Percentiles rank a stretch among this genome's conserved stretches.
These are phyloP conservation scores for Rhizophora mangle DNA, from an alignment of 345 rosid genomes.

Conservation along the genomic window DNA sequence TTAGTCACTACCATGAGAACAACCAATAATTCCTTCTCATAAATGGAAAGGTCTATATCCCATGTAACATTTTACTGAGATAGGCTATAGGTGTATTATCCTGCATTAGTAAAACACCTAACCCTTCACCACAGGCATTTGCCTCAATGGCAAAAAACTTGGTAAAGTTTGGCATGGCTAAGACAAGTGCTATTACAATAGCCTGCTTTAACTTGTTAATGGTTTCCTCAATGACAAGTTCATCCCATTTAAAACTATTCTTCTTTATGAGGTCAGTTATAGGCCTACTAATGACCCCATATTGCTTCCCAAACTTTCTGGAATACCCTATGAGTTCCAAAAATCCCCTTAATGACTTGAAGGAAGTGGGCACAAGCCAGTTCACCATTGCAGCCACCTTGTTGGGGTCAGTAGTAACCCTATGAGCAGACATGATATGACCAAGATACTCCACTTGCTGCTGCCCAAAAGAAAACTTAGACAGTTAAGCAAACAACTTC, in stretches of 20 bases:
- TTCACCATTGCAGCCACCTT: background rate
- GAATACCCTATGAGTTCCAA: background rate
- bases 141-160: background rate
- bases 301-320: background rate
- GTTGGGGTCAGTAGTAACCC: background rate
- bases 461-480: background rate
- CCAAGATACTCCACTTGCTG: no score
- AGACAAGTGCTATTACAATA: background rate
- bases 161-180: background rate
- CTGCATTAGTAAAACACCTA: background rate
- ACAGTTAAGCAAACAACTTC: background rate
- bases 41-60: no score
- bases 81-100: background rate
- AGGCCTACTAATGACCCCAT: background rate
- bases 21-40: background rate
- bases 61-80: no score
- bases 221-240: background rate
- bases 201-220: background rate
- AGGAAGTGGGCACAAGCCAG: background rate
- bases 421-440: background rate
- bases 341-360: background rate
- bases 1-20: background rate
- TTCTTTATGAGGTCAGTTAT: background rate
- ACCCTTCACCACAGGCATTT: background rate
- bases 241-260: background rate